Evolutionary conservation across 169 alveolate species (phyloP), one percentile per base, ranked within the genome.

Genomic region (Plasmodium sp.): DNA sequence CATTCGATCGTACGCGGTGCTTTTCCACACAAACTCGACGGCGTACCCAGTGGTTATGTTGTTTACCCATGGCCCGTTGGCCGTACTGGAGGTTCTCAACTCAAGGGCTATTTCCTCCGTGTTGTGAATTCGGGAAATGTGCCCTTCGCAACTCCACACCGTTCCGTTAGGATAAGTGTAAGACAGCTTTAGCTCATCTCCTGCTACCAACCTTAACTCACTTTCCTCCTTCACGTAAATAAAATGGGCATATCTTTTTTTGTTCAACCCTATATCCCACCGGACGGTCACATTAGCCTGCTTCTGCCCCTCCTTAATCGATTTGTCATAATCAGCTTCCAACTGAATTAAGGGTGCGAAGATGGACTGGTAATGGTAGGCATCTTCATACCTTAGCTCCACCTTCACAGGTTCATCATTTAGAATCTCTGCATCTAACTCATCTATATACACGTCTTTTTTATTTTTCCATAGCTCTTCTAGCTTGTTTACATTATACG

Each of bases 1-100:
- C 99, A 99, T 99, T 82, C 99, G 97, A 94, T 98, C 98, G 85
- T 98, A 98, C 22, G 99, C 96, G 9, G 99, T 99, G 34, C 99
- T 97, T 85, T 98, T 98, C 99, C 99, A 99, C 1, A 98, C 98
- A 90, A 98, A 97, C 92, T 98, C 99, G 9, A 98, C 98, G 75
- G 98, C 96, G 86, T 95, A 98, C 41, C 97, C 98, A 0, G 45
- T 77, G 12, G 93, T 92, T 48, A 97, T 71, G 67, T 86, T 86
- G 51, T 74, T 56, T 27, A 84, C 85, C 97, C 97, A 96, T 14
- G 97, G 96, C 3, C 95, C 95, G 71, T 56, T 96, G 62, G 96
- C 97, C 97, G 71, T 97, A 86, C 33, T 93, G 72, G 45, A 95
- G 83, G 56, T 93, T 71, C 97, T 96, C 39, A 97, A 97, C 86